phyloP scores from a whole-genome alignment of 805 yeast species.

The Saturnispora dispora region DNA sequence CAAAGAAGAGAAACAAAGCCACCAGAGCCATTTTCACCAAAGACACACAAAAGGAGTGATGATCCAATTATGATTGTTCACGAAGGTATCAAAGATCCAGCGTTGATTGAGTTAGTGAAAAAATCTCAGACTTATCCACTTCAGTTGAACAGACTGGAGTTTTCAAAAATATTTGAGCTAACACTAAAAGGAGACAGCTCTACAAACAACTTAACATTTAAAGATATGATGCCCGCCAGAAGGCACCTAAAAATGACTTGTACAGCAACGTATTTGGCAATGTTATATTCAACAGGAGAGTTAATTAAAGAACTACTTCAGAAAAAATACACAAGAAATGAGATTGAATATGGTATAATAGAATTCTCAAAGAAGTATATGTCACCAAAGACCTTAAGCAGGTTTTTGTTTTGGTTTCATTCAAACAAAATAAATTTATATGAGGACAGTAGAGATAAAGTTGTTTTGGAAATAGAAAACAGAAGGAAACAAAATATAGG shows the following conservation, averaged over 20 bases:
- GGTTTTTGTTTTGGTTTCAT: conserved; percentile 8
- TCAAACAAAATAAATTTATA: conserved; percentile 1
- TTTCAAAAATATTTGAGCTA: conserved; percentile 6
- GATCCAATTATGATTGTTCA: conserved; percentile 2
- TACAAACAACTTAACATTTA: conserved; percentile 6
- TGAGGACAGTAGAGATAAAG: conserved; percentile 3
- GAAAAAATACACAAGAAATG: neutral
- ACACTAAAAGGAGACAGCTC: conserved; percentile 5
- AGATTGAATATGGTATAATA: conserved; percentile 6
- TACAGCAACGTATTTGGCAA: conserved; percentile 7
- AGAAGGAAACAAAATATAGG: neutral
- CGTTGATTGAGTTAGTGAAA: conserved; percentile 3
- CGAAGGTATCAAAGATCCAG: conserved; percentile 3
- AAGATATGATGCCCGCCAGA: conserved; percentile 9
- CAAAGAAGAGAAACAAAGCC: conserved; percentile 3
- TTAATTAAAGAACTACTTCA: conserved; percentile 6
- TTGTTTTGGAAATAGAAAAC: conserved; percentile 3
- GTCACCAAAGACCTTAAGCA: conserved; percentile 6
- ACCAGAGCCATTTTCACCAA: neutral
- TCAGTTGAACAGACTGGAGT: conserved; percentile 4
- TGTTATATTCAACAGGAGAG: conserved; percentile 7
- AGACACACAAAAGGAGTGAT: neutral
- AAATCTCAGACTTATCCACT: conserved; percentile 2
- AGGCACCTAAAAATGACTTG: conserved; percentile 6
- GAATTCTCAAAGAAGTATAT: conserved; percentile 4